phyloP scores from a whole-genome alignment of 768 basidiomycete species.

The Tephrocybe sp. region DNA sequence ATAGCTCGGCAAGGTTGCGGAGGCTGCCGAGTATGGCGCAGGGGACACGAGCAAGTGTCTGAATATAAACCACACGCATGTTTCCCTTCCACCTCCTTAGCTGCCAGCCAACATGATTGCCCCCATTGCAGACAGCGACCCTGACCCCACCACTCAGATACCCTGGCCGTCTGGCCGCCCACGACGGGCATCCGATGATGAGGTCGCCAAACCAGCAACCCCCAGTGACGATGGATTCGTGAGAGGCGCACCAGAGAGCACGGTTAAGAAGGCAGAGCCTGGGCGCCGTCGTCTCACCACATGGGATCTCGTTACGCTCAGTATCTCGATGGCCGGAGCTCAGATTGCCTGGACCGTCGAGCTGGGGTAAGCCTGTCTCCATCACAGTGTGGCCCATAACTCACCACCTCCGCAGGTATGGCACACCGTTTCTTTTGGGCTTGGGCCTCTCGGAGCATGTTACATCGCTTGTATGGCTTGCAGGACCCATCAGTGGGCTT shows the following conservation, averaged over 20 bases:
- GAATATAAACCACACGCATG: slow-evolving; percentile 17
- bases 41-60: slow-evolving; percentile 10
- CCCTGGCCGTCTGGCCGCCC: slow-evolving; percentile 60
- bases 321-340: slow-evolving; percentile 91
- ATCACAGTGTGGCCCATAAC: slow-evolving; percentile 8
- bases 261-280: slow-evolving; percentile 20
- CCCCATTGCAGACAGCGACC: slow-evolving; percentile 57
- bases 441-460: slow-evolving; percentile 78
- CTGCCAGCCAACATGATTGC: slow-evolving; percentile 50
- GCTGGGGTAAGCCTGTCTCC: slow-evolving; percentile 62
- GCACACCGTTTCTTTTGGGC: slow-evolving; percentile 84
- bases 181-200: slow-evolving; percentile 19
- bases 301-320: slow-evolving; percentile 79
- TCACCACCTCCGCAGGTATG: slow-evolving; percentile 63
- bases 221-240: slow-evolving; percentile 12
- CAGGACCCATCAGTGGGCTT: slow-evolving; percentile 92
- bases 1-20: slow-evolving; percentile 12
- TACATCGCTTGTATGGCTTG: slow-evolving; percentile 93
- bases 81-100: slow-evolving; percentile 19
- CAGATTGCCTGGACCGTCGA: slow-evolving; percentile 97
- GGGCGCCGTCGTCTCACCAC: slow-evolving; percentile 43
- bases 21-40: slow-evolving; percentile 23
- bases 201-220: slow-evolving; percentile 3
- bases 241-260: slow-evolving; percentile 14
- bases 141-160: slow-evolving; percentile 76